Conservation (phyloP, 129 eudicot species). For the Lactuca sativa region DNA sequence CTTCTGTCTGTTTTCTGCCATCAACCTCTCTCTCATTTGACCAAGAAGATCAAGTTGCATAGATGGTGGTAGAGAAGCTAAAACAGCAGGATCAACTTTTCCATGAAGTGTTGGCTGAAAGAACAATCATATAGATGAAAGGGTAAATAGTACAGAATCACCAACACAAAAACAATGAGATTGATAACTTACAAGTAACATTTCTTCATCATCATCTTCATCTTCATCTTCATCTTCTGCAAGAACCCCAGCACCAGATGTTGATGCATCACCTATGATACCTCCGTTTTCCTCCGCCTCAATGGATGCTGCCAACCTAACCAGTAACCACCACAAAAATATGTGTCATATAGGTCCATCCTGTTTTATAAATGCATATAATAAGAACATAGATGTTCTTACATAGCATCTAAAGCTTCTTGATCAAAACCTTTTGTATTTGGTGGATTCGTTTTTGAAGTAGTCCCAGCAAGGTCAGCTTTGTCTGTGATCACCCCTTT, state of each 20-base stretch:
- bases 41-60: constrained; percentile 99
- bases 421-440: constrained; percentile 36
- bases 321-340: constrained; percentile 32
- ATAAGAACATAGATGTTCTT: constrained; percentile 24
- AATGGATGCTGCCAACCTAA: constrained; percentile 90
- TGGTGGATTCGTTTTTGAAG: constrained; percentile 15
- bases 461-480: constrained; percentile 10
- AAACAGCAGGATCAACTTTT: constrained; percentile 82
- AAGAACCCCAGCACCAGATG: constrained; percentile 50
- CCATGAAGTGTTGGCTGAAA: constrained; percentile 82
- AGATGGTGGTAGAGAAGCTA: constrained; percentile 96
- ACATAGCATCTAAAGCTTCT: constrained; percentile 80
- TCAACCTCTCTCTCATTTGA: constrained; percentile 97
- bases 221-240: constrained; percentile 57
- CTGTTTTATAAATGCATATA: background rate
- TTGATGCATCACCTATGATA: constrained; percentile 52
- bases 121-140: constrained; percentile 6
- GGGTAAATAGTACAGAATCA: background rate
- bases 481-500: constrained; percentile 44
- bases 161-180: constrained; percentile 10
- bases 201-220: constrained; percentile 71
- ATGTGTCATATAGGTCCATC: constrained; percentile 4
- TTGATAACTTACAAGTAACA: constrained; percentile 62
- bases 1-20: constrained; percentile 97
- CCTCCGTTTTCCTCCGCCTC: constrained; percentile 67